A percentile compares a stretch with the other conserved stretches of the same genome.
Conservation (phyloP, 345 rosid genomes). For the Ricinus communis region DNA sequence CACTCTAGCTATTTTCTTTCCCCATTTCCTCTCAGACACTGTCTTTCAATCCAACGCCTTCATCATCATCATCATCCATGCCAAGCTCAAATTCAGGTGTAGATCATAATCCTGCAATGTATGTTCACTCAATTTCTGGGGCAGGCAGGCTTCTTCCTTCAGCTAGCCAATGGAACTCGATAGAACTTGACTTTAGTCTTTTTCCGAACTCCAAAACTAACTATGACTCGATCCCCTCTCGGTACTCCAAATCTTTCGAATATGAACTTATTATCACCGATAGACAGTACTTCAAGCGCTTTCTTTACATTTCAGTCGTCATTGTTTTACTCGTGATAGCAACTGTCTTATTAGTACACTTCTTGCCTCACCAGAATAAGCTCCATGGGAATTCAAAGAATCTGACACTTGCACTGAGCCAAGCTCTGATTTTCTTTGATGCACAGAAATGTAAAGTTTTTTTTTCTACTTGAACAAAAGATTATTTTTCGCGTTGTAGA, state of each 20-base stretch:
- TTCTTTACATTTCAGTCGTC: constrained; percentile 32
- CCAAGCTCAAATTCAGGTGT: constrained; percentile 12
- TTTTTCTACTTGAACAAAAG: neutral
- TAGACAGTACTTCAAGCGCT: constrained; percentile 40
- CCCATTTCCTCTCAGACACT: neutral
- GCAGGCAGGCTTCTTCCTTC: constrained; percentile 49
- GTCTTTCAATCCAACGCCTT: no score
- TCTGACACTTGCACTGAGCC: constrained; percentile 54
- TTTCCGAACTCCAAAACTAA: constrained; percentile 27
- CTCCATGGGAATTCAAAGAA: constrained; percentile 41
- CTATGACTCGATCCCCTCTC: constrained; percentile 46
- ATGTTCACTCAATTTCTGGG: constrained; percentile 39
- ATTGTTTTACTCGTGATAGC: constrained; percentile 25
- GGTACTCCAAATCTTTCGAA: constrained; percentile 47
- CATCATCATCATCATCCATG: constrained; percentile 25
- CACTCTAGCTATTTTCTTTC: neutral
- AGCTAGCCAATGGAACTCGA: constrained; percentile 47
- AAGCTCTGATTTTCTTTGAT: constrained; percentile 58
- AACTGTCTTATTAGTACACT: constrained; percentile 29
- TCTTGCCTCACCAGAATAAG: constrained; percentile 39
- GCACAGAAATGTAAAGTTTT: constrained; percentile 54
- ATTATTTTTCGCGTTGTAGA: neutral
- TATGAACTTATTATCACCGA: constrained; percentile 48
- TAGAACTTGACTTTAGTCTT: constrained; percentile 32
- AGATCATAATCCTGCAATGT: constrained; percentile 22